These are phyloP conservation scores for Trichophyton benhamiae DNA, from an alignment of 2,329 filamentous ascomycete species.

Conservation along the genomic window DNA sequence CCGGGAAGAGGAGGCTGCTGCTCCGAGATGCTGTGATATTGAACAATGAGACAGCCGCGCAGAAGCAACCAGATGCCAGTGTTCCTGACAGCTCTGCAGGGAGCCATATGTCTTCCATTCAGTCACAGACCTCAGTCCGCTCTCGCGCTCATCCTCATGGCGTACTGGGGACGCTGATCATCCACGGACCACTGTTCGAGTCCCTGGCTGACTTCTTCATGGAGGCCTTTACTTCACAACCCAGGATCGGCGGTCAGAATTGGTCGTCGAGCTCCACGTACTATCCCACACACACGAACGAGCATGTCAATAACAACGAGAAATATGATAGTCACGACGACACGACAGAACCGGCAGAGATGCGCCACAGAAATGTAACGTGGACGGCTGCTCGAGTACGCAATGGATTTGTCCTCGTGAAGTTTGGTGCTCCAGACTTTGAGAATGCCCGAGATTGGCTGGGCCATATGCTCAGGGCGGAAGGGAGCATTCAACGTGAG, in stretches of 20 bases:
- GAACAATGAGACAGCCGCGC: slow-evolving; percentile 38
- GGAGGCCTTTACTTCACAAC: slow-evolving; percentile 61
- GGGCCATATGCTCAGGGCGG: slow-evolving; percentile 57
- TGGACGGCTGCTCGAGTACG: slow-evolving; percentile 75
- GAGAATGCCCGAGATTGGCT: slow-evolving; percentile 76
- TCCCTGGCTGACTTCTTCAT: slow-evolving; percentile 62
- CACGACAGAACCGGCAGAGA: slow-evolving; percentile 27
- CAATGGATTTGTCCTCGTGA: slow-evolving; percentile 69
- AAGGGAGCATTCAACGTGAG: slow-evolving; percentile 55
- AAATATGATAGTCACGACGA: not conserved
- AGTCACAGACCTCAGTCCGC: slow-evolving; percentile 18
- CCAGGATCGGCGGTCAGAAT: slow-evolving; percentile 69
- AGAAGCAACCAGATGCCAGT: slow-evolving; percentile 27
- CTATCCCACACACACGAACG: not conserved
- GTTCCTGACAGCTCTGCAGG: not conserved
- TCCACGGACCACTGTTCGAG: slow-evolving; percentile 60
- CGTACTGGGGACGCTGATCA: slow-evolving; percentile 72
- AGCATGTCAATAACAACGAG: not conserved
- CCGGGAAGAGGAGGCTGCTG: slow-evolving; percentile 48
- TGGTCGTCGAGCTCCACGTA: slow-evolving; percentile 39
- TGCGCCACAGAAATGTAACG: slow-evolving; percentile 43
- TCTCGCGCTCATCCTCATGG: slow-evolving; percentile 61
- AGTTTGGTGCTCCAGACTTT: slow-evolving; percentile 72
- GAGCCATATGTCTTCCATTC: not conserved
- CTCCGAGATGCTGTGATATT: slow-evolving; percentile 78